These are phyloP conservation scores for Kodamaea alishanica DNA, from an alignment of 1,139 yeast genomes.

Conservation along the genomic window DNA sequence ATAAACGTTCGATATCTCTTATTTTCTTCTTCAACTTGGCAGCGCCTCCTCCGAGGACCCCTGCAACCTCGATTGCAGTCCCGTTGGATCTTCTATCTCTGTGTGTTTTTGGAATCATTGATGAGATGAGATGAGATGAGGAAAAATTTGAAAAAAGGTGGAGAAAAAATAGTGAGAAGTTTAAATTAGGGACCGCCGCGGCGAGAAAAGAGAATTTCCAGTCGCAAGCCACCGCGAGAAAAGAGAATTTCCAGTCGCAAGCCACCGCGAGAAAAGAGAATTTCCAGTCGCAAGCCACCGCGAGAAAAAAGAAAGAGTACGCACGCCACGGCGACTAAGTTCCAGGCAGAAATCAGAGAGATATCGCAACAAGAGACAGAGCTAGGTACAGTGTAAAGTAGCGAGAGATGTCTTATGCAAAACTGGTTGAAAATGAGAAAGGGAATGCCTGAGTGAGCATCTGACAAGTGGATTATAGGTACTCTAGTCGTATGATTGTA, in stretches of 20 bases:
- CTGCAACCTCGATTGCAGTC: constrained; percentile 24
- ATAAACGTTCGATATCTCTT: constrained; percentile 75
- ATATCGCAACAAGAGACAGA: too few species aligned
- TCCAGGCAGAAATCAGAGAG: too few species aligned
- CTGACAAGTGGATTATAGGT: too few species aligned
- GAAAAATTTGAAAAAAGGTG: not conserved
- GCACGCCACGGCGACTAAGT: too few species aligned
- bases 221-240: not conserved
- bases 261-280: not conserved
- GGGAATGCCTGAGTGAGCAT: too few species aligned
- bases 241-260: not conserved
- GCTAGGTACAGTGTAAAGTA: too few species aligned
- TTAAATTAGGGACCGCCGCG: not conserved
- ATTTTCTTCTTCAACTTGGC: constrained; percentile 76
- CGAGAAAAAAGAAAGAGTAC: not conserved
- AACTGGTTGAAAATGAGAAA: too few species aligned
- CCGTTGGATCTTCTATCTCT: constrained; percentile 14
- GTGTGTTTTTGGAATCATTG: constrained; percentile 15
- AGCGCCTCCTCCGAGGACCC: constrained; percentile 35
- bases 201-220: not conserved
- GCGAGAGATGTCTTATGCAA: too few species aligned
- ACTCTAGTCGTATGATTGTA: too few species aligned
- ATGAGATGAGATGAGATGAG: constrained; percentile 3
- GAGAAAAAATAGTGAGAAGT: too few species aligned
- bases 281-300: constrained; percentile 1